These are phyloP conservation scores for Thraustotheca clavata DNA, from an alignment of 352 stramenopile genomes.

Conservation along the genomic window DNA sequence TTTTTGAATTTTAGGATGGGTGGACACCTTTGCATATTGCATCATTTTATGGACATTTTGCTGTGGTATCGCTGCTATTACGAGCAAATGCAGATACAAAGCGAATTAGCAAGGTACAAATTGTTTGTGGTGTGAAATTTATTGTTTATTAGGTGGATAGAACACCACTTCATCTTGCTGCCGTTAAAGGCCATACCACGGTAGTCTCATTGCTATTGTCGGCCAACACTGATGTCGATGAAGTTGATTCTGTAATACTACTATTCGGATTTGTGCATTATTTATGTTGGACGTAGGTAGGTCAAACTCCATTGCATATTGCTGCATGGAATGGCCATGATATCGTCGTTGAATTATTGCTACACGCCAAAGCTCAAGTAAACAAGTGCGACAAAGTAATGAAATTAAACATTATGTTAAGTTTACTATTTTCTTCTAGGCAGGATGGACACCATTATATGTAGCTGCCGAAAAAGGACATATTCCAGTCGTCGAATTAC, in stretches of 20 bases:
- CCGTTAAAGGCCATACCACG: neutral
- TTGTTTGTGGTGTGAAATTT: too few species aligned
- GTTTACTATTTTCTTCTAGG: neutral
- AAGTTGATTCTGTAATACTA: neutral
- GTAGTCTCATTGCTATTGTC: neutral
- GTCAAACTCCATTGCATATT: neutral
- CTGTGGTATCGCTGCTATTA: neutral
- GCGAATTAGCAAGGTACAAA: neutral
- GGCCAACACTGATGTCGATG: neutral
- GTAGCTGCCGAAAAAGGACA: neutral
- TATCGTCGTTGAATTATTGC: neutral
- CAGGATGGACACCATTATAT: neutral
- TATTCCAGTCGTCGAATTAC: neutral
- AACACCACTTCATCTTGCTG: neutral
- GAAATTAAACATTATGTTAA: neutral
- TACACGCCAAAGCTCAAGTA: neutral
- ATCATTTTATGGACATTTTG: neutral
- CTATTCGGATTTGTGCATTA: neutral
- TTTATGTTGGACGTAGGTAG: neutral
- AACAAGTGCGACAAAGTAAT: slow-evolving; percentile 6
- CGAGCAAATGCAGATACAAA: neutral
- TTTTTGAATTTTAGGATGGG: neutral
- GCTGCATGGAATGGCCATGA: slow-evolving; percentile 1
- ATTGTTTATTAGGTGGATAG: too few species aligned
- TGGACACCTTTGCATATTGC: neutral